Conservation (phyloP, 208 protist genomes). For the Trypanosoma melophagium region DNA sequence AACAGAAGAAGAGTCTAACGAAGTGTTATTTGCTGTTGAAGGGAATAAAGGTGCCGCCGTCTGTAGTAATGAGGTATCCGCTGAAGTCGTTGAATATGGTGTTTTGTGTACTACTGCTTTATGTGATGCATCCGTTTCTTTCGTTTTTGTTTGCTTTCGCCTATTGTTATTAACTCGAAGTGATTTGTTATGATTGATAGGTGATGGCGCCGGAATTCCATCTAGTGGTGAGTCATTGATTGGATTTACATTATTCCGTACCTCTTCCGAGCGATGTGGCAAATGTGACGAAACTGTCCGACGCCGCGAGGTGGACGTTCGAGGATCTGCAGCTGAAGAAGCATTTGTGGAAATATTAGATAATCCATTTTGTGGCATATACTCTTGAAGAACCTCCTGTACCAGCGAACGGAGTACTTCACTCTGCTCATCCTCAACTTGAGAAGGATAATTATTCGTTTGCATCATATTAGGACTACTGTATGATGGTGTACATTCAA, state of each 20-base stretch:
- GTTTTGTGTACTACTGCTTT: not conserved
- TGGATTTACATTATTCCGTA: not conserved
- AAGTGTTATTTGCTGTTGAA: conserved; percentile 2
- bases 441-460: not conserved
- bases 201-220: not conserved
- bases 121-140: not conserved
- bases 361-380: not conserved
- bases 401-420: conserved; percentile 18
- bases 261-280: not conserved
- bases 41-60: conserved; percentile 7
- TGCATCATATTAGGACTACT: conserved; percentile 1
- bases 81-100: conserved; percentile 1
- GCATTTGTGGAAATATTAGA: not conserved
- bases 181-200: not conserved
- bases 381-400: conserved; percentile 21
- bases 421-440: conserved; percentile 1
- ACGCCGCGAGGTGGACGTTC: not conserved
- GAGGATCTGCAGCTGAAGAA: not conserved
- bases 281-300: not conserved
- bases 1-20: conserved; percentile 3
- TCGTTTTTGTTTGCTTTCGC: too few relatives aligned
- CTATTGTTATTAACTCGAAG: not conserved
- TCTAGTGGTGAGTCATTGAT: not conserved
- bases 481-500: conserved; percentile 2
- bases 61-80: conserved; percentile 8